Evolutionary conservation across 192 early-diverging fungal species (phyloP), one percentile per base, ranked within the genome.

Genomic region (Entomortierella lignicola): DNA sequence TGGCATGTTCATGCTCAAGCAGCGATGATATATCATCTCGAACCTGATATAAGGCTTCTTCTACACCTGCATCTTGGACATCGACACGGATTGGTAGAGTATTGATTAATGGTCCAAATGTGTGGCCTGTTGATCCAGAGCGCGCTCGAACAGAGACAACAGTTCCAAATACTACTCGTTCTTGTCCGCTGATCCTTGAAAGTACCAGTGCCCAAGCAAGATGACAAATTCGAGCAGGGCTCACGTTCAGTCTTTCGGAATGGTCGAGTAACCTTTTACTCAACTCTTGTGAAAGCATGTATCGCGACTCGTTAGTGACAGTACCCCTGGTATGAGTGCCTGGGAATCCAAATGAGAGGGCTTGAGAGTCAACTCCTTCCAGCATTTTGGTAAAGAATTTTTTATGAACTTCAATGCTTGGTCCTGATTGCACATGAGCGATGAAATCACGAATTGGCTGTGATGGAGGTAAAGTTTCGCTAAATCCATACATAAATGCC

Each of bases 11-110:
- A 43, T 62, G 60, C 41, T 62, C 44, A 8, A 62, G 32, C 2
- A 62, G 11, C 26, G 60, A 37, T 18, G 60, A 37, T 8, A 62
- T 7, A 26, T 62, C 60, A 8, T 6, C 15, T 20, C 47, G 60
- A 2, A 12, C 44, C 25, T 4, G 32, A 11, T 20, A 8, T 17
- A 48, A 42, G 39, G 8, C 13, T 10, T 62, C 27, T 4, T 47
- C 43, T 23, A 62, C 43, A 62, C 27, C n/a, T 20, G 4, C 43
- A 20, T 48, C 60, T 29, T 44, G 26, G 25, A 48, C 60, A 62
- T 62, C 44, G 21, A 62, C 44, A 29, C 60, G 60, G 60, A 62
- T 11, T 8, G 60, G 60, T 23, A 62, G 27, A 6, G 60, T 62
- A 26, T 62, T 62, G 43, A 62, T 62, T n/a, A 27, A 62, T 41